A percentile compares a stretch with the other conserved stretches of the same genome.
Evolutionary conservation across 2,329 filamentous ascomycete species (phyloP).

Genomic region (Aureobasidium sp.): DNA sequence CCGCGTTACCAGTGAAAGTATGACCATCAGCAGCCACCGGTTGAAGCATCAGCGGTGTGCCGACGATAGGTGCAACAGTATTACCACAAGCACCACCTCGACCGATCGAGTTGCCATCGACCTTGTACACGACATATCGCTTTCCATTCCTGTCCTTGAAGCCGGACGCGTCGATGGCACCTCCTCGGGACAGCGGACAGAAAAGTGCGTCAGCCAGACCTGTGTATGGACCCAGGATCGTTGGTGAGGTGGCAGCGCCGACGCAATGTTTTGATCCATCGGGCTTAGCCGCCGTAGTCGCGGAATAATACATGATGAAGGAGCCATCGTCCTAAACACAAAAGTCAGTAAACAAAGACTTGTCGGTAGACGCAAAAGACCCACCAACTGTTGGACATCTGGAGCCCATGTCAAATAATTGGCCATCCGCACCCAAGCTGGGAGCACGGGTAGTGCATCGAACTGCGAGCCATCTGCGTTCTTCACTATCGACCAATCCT

Average conservation of each 20-base stretch:
- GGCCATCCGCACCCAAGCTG: conserved; percentile 43
- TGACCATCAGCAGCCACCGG: conserved; percentile 24
- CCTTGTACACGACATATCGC: conserved; percentile 25
- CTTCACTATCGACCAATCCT: conserved; percentile 39
- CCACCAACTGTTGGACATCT: conserved; percentile 43
- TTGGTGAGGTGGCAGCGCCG: conserved; percentile 21
- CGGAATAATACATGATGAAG: conserved; percentile 25
- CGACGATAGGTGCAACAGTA: conserved; percentile 21
- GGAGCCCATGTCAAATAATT: conserved; percentile 52
- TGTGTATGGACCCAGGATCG: conserved; percentile 22
- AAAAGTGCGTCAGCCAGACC: conserved; percentile 17
- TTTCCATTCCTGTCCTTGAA: conserved; percentile 21
- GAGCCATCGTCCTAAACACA: conserved; percentile 18
- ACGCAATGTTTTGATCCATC: conserved; percentile 22
- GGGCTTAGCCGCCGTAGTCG: conserved; percentile 18
- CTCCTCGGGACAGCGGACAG: conserved; percentile 22
- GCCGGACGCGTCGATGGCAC: conserved; percentile 24
- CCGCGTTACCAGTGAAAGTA: conserved; percentile 21
- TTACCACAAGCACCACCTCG: conserved; percentile 23
- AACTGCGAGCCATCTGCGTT: conserved; percentile 28
- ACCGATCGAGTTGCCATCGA: conserved; percentile 24
- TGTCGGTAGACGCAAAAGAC: neutral
- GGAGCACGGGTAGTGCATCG: conserved; percentile 47
- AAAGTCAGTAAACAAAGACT: neutral
- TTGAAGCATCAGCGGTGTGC: conserved; percentile 27